Evolutionary conservation across 805 yeast genomes (phyloP), one percentile per base, ranked within the genome.

Genomic region (Metschnikowia gelsemii): DNA sequence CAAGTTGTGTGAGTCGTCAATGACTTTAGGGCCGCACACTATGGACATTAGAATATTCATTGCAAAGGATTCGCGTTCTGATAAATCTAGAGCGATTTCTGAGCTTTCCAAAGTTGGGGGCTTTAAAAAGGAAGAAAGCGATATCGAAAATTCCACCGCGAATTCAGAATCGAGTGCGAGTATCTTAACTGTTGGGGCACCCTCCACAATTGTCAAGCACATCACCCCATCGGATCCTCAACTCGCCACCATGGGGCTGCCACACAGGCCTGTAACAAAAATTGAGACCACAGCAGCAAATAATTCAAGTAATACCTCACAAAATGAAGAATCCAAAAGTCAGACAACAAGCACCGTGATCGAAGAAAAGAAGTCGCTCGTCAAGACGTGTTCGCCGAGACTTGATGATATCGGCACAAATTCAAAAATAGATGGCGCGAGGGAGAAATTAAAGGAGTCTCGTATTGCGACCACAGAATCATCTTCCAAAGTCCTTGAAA

Each of bases 1-100:
- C 45, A 89, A 88, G 58, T 66, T 93, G 42, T 79, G 91, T 51
- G 96, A 90, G 51, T 80, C 90, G 46, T 64, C 68, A 1, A 63
- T 89, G 64, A 68, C 72, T 8, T 72, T 84, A 17, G 98, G 97
- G 0, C 96, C 96, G 0, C 99, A 91, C 62, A 62, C 68, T 0
- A 87, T 87, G 63, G 87, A 82, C 28, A 74, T 84, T 2, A 68
- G 95, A 46, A 62, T 93, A 23, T 93, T 86, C 62, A 82, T 88
- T n/a, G 76, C 88, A 38, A 86, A 87, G 54, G 96, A 89, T 54
- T 95, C 87, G 28, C 76, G 79, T 28, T 70, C 76, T 18, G 87
- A 82, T 47, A 70, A 64, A 50, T 59, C 68, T 24, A 70, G 68
- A 39, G 67, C 49, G 48, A 57, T 59, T 34, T 56, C 55, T 17